Percentiles rank a stretch among this genome's conserved stretches.
phyloP scores from a whole-genome alignment of 805 yeast genomes.

The Dipodascopsis uninucleata region DNA sequence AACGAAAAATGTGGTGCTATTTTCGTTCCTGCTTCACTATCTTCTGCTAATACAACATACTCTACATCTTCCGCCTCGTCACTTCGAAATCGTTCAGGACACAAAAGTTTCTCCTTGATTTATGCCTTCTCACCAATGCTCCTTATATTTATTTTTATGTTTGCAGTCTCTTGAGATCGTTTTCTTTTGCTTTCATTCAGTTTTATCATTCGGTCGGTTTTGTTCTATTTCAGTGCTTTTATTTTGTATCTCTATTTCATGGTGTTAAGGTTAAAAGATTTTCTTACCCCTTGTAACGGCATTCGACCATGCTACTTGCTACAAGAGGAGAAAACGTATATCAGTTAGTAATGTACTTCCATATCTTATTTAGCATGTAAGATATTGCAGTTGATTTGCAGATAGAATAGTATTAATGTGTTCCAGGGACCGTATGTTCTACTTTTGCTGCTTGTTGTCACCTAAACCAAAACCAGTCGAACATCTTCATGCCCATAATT shows the following conservation, averaged over 20 bases:
- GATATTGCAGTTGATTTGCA: no score
- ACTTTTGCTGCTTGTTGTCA: no score
- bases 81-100: not conserved
- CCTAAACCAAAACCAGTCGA: no score
- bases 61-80: slow-evolving; percentile 10
- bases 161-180: slow-evolving; percentile 1
- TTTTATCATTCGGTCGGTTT: not conserved
- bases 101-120: slow-evolving; percentile 2
- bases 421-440: no score
- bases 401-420: no score
- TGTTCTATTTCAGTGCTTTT: not conserved
- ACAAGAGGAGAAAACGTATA: no score
- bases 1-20: slow-evolving; percentile 26
- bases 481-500: no score
- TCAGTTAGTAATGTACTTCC: no score
- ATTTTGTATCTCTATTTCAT: not conserved
- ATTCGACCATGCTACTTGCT: no score
- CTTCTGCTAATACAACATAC: not conserved
- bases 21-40: slow-evolving; percentile 10
- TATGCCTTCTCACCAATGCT: slow-evolving; percentile 1
- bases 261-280: no score
- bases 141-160: slow-evolving; percentile 9
- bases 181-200: not conserved
- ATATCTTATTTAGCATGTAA: no score
- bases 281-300: no score